Evolutionary conservation across 306 rosid species (phyloP).

Genomic region (Bauhinia variegata): DNA sequence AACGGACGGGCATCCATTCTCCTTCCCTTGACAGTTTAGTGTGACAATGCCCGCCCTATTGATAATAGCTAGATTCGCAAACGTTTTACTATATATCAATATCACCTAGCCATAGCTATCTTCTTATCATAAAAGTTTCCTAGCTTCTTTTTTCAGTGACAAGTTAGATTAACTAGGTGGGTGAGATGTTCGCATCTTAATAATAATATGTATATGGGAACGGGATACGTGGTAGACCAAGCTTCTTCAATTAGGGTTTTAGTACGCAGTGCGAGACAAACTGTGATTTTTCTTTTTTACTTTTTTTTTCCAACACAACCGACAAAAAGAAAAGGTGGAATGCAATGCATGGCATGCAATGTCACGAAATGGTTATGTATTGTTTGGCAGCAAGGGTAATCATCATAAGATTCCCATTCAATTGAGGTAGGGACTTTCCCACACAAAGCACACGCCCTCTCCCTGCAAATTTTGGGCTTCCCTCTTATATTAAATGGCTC

Average conservation of each 20-base stretch:
- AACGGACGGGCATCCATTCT: not conserved
- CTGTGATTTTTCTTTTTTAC: too few species aligned
- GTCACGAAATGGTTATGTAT: too few species aligned
- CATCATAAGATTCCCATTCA: slow-evolving; percentile 32
- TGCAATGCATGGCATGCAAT: too few species aligned
- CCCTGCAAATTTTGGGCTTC: slow-evolving; percentile 35
- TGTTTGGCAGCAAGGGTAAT: not conserved
- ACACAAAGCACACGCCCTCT: slow-evolving; percentile 25
- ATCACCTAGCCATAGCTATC: not conserved
- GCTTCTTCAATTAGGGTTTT: not conserved
- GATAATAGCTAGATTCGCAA: not conserved
- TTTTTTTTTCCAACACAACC: too few species aligned
- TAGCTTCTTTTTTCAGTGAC: not conserved
- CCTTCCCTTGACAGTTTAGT: not conserved
- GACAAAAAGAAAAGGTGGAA: too few species aligned
- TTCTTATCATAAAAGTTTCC: not conserved
- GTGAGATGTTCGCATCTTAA: not conserved
- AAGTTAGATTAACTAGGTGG: not conserved
- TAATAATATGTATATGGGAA: too few species aligned
- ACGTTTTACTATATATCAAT: not conserved
- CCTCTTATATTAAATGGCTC: slow-evolving; percentile 43
- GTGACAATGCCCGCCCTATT: not conserved
- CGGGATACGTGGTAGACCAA: not conserved
- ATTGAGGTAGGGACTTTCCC: not conserved
- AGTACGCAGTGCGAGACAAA: not conserved